Base-by-base conservation (phyloP, 139 green algal species). In the Coelastrella sp. region DNA sequence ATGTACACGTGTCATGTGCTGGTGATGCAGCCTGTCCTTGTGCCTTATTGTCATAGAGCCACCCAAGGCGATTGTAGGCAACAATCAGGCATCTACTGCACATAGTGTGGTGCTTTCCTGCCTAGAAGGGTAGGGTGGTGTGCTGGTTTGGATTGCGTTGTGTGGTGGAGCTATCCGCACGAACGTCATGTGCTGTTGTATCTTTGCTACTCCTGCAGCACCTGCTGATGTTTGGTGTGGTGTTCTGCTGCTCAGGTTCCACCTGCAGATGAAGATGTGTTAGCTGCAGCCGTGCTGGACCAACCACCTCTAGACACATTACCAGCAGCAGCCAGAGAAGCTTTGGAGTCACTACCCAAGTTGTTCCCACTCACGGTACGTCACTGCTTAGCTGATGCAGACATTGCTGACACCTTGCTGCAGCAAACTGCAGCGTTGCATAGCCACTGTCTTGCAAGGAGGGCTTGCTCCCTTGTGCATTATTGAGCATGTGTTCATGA, bases 251-350 rank as follows among this genome's bases (percentile, higher is more conserved):
- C 23, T 7, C 66, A 88, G 83, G 83, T 88, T 19, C 83, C 83
- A 23, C 32, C 77, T 57, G 66, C 73, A 13, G 68, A 75, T 14
- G 85, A 83, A 6, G 85, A 90, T 61, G 11, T 84, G 56, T 54
- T 90, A 56, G 85, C 85, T 54, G 85, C 85, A 75, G 85, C 85
- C 60, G 87, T 86, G 76, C 64, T 91, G 54, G 87, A 91, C 73
- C 85, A 56, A 23, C n/a, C 22, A 19, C 20, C 56, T 3, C 58
- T 56, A 7, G 7, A 71, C 3, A 10, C 17, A 47, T 17, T 83
- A 14, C 58, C 73, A 68, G 17, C 19, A 75, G 73, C 23, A 80
- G 65, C 73, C 20, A 65, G 56, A 23, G 56, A 83, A 19, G 32
- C n/a, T n/a, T 58, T 83, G 73, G 85, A 61, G 3, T 54, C 85